phyloP scores from a whole-genome alignment of 495 filamentous ascomycete genomes.

The Trichoderma erinaceum region DNA sequence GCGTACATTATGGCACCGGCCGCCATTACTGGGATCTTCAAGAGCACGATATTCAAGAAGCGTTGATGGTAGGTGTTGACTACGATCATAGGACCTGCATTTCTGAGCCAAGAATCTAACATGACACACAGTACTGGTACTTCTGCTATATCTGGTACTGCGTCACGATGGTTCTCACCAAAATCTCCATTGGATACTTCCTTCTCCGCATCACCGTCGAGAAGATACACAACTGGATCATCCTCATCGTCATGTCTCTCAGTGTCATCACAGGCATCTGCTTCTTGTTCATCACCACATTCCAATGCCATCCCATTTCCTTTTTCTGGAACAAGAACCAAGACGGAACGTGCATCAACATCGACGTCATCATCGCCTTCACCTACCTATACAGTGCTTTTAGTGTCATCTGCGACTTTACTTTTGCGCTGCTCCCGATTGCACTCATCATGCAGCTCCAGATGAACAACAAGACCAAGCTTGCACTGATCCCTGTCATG shows the following conservation, averaged over 20 bases:
- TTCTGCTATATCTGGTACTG: conserved; percentile 22
- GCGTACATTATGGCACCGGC: conserved; percentile 22
- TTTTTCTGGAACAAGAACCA: conserved; percentile 27
- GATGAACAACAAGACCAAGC: conserved; percentile 22
- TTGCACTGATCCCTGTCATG: conserved; percentile 21
- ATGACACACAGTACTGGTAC: conserved; percentile 20
- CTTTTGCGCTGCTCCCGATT: conserved; percentile 30
- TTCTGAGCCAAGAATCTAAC: background rate
- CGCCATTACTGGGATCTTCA: conserved; percentile 20
- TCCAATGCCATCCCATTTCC: conserved; percentile 25
- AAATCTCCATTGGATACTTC: conserved; percentile 30
- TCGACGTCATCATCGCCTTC: conserved; percentile 20
- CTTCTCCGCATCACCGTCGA: conserved; percentile 27
- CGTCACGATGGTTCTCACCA: conserved; percentile 20
- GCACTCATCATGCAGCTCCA: conserved; percentile 27
- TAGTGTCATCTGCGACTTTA: conserved; percentile 29
- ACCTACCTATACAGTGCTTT: conserved; percentile 25
- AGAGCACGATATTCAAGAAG: background rate
- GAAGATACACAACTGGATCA: conserved; percentile 21
- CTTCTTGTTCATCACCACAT: conserved; percentile 22
- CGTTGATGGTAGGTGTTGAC: conserved; percentile 16
- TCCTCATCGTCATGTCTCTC: conserved; percentile 20
- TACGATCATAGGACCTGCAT: background rate
- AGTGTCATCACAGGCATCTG: conserved; percentile 16
- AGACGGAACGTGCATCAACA: conserved; percentile 25